Evolutionary conservation across 164 flowering plant species (phyloP), one percentile per base, ranked within the genome.

Genomic region (Houttuynia cordata): DNA sequence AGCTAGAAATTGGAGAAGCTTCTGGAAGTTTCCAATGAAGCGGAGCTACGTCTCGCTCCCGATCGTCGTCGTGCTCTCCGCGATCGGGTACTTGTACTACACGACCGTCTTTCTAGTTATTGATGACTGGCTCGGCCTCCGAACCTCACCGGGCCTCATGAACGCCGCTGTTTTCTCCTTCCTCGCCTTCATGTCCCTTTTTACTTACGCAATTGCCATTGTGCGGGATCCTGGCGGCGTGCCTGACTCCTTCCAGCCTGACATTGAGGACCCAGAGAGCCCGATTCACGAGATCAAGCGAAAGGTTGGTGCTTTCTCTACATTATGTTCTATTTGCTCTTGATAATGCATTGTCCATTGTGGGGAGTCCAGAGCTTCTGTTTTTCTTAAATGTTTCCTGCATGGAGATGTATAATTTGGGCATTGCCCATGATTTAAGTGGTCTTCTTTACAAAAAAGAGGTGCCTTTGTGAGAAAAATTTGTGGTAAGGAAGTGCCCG

Each of bases 271-370:
- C 62, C 51, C 81, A 9, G 79, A 75, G 23, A 77, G 64, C 51
- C 83, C 88, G 18, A 66, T 93, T 58, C 97, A 90, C 52, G 99
- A 93, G 81, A 83, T 93, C 80, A 93, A 93, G 75, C 87, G 98
- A 56, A 93, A 93, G 94, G 99, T 88, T 13, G 23, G 72, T 39
- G 24, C 20, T 24, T 60, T 60, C 17, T 18, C 49, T 18, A n/a
- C n/a, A n/a, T n/a, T n/a, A n/a, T n/a, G n/a, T 9, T 21, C 20
- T 51, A 20, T 39, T 20, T 19, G 57, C 19, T 21, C 1, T 22
- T 52, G 24, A 13, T 8, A 54, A 0, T 24, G 57, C 18, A 2
- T 9, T 7, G 57, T 54, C 18, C 10, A 24, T 3, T 54, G 14
- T 54, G 30, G 37, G 56, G 15, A 17, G 14, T 53, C 22, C n/a